Evolutionary conservation across 768 basidiomycete species (phyloP).

Genomic region (Kwoniella sp.): DNA sequence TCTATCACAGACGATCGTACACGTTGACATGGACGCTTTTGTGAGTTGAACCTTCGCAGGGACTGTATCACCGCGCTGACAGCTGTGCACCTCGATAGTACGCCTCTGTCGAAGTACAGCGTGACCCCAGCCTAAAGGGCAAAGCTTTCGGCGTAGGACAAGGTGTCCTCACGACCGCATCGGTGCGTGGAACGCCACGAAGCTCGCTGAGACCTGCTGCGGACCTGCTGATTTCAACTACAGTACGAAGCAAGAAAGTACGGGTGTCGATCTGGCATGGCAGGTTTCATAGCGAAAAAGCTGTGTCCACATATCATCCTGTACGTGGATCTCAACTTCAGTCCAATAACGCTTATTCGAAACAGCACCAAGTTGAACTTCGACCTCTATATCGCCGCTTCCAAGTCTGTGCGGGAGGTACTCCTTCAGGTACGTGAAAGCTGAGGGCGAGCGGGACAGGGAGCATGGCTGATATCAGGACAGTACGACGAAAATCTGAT

Average conservation of each 20-base stretch:
- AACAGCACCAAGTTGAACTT: slow-evolving; percentile 28
- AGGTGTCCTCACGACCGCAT: slow-evolving; percentile 78
- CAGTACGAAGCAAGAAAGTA: slow-evolving; percentile 88
- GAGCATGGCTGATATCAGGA: too few relatives aligned
- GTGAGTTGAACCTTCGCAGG: slow-evolving; percentile 50
- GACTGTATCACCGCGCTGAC: slow-evolving; percentile 31
- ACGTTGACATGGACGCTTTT: slow-evolving; percentile 96
- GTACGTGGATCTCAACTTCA: slow-evolving; percentile 16
- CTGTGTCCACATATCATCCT: slow-evolving; percentile 84
- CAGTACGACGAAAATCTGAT: slow-evolving; percentile 48
- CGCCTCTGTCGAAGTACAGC: slow-evolving; percentile 51
- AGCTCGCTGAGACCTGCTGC: neutral
- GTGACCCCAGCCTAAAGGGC: slow-evolving; percentile 45
- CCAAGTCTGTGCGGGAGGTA: slow-evolving; percentile 62
- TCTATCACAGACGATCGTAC: slow-evolving; percentile 76
- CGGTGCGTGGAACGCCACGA: slow-evolving; percentile 28
- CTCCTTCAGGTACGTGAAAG: slow-evolving; percentile 53
- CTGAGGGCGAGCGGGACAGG: too few relatives aligned
- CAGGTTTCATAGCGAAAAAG: slow-evolving; percentile 91
- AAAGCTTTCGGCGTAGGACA: slow-evolving; percentile 63
- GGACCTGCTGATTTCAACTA: neutral
- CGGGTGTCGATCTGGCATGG: slow-evolving; percentile 91
- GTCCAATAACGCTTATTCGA: neutral
- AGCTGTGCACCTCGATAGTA: slow-evolving; percentile 42
- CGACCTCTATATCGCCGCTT: slow-evolving; percentile 42